phyloP scores from a whole-genome alignment of 2,329 filamentous ascomycete species.

The Pseudopyricularia javanii region DNA sequence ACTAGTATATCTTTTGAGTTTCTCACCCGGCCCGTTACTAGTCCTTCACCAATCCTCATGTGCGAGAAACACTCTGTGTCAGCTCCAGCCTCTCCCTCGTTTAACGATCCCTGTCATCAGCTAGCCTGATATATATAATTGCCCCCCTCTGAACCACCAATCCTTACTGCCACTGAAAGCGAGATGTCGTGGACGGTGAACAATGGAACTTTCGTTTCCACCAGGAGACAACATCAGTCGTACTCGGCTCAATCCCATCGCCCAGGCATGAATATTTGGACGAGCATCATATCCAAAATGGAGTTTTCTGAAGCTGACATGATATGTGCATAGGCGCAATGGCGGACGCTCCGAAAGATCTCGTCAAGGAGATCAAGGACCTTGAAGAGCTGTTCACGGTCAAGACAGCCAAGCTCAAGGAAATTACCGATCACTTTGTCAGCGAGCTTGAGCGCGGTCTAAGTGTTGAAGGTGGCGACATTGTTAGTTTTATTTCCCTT shows the following conservation, averaged over 20 bases:
- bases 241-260: background rate
- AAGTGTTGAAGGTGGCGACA: constrained; percentile 77
- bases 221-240: constrained; percentile 1
- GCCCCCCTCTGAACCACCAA: background rate
- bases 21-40: background rate
- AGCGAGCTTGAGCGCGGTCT: constrained; percentile 80
- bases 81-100: background rate
- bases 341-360: constrained; percentile 78
- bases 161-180: background rate
- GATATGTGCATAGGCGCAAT: constrained; percentile 57
- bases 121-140: no score
- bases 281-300: background rate
- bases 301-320: constrained; percentile 8
- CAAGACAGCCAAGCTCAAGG: constrained; percentile 67
- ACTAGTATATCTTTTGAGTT: background rate
- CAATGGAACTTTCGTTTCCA: constrained; percentile 1
- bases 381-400: constrained; percentile 80
- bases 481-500: constrained; percentile 47
- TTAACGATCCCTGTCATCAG: background rate
- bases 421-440: constrained; percentile 82
- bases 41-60: background rate
- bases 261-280: constrained; percentile 3
- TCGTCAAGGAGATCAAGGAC: constrained; percentile 66
- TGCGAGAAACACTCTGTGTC: background rate
- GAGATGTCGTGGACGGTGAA: constrained; percentile 2